Percentiles rank a stretch among this genome's conserved stretches.
Conservation (phyloP, 768 basidiomycete genomes). For the Chalciporus sphaerocephalus region DNA sequence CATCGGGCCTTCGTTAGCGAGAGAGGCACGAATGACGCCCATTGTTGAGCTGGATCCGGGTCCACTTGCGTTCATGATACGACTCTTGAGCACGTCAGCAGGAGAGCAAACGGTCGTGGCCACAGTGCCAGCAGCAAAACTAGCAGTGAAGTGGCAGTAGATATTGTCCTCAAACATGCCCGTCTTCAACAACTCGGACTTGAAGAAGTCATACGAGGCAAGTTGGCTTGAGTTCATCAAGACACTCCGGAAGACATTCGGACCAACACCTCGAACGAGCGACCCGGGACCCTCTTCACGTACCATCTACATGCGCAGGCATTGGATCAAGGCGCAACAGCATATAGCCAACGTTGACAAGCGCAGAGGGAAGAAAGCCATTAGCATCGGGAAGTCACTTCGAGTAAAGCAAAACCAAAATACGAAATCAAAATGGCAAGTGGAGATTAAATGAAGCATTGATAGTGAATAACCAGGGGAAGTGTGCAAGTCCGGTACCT, state of each 20-base stretch:
- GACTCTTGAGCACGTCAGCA: conserved; percentile 83
- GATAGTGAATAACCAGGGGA: background rate
- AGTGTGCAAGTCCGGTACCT: background rate
- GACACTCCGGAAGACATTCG: conserved; percentile 81
- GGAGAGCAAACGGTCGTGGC: conserved; percentile 88
- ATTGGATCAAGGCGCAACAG: background rate
- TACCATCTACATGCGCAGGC: conserved; percentile 60
- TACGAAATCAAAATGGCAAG: background rate
- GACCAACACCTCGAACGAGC: conserved; percentile 70
- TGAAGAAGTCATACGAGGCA: conserved; percentile 94
- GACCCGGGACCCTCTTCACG: conserved; percentile 80
- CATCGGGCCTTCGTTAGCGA: conserved; percentile 73
- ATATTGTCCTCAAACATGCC: conserved; percentile 79
- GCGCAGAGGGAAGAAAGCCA: background rate
- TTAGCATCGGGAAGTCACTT: conserved; percentile 6
- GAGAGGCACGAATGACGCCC: conserved; percentile 59
- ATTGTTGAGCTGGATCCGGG: conserved; percentile 74
- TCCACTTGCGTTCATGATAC: conserved; percentile 87
- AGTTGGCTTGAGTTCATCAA: conserved; percentile 93
- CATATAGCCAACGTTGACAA: background rate
- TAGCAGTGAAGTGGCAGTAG: conserved; percentile 76
- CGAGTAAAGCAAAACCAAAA: background rate
- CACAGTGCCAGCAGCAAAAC: conserved; percentile 84
- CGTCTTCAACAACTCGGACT: conserved; percentile 71
- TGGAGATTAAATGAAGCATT: background rate